phyloP scores from a whole-genome alignment of 495 filamentous ascomycete genomes.

The Xylaria castorea region DNA sequence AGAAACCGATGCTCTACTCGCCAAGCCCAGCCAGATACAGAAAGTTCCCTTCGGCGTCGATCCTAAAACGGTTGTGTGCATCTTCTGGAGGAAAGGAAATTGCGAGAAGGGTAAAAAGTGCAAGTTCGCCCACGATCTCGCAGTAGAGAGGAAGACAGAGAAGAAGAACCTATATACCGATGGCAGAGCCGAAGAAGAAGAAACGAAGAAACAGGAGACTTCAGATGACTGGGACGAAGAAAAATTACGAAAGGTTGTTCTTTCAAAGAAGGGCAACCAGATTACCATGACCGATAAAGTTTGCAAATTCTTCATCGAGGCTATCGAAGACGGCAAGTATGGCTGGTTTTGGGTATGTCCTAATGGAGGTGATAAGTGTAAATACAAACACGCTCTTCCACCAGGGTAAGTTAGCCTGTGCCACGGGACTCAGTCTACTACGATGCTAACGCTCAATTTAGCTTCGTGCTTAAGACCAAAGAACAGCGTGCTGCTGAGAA shows the following conservation, averaged over 20 bases:
- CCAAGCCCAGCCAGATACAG: conserved; percentile 93
- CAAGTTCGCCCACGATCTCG: conserved; percentile 94
- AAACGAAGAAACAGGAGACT: conserved; percentile 88
- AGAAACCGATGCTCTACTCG: conserved; percentile 79
- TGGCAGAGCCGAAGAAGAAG: conserved; percentile 73
- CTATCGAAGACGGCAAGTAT: conserved; percentile 97
- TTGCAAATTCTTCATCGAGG: conserved; percentile 98
- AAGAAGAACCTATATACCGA: conserved; percentile 95
- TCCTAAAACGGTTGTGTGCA: conserved; percentile 96
- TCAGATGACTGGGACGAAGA: conserved; percentile 98
- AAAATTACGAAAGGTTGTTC: conserved; percentile 86
- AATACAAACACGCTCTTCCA: conserved; percentile 95
- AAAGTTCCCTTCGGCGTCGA: conserved; percentile 98
- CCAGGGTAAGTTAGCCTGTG: conserved; percentile 70
- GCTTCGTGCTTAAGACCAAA: conserved; percentile 96
- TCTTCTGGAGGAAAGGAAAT: conserved; percentile 94
- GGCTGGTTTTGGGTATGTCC: conserved; percentile 99
- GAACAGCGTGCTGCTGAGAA: conserved; percentile 97
- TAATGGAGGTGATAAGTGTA: conserved; percentile 96
- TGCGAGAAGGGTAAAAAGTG: conserved; percentile 98
- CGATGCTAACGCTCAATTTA: conserved; percentile 41
- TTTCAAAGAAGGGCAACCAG: conserved; percentile 97
- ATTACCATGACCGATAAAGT: conserved; percentile 96
- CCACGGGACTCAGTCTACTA: not conserved
- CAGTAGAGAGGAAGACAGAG: conserved; percentile 84